These are phyloP conservation scores for Aechmea fasciata DNA, from an alignment of 176 grass and related monocot genomes.

Conservation along the genomic window DNA sequence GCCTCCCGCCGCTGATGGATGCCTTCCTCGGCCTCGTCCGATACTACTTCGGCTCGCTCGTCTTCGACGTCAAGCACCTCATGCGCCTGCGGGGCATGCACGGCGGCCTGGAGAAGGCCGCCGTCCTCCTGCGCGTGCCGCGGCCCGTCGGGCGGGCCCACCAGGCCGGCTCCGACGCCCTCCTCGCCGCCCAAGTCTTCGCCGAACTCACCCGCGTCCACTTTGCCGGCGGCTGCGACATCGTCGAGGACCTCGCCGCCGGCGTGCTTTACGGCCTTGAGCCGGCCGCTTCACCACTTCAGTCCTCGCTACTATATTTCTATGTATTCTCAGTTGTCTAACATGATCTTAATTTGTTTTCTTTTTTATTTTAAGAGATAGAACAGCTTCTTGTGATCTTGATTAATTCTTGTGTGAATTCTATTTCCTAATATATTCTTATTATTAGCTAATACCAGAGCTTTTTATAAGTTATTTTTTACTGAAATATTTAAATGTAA, in stretches of 20 bases:
- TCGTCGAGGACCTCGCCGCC: slow-evolving; percentile 31
- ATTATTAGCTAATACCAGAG: no score
- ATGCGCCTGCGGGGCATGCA: slow-evolving; percentile 31
- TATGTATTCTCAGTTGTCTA: no score
- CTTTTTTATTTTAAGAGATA: no score
- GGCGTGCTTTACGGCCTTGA: slow-evolving; percentile 58
- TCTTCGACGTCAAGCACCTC: slow-evolving; percentile 80
- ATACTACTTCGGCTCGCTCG: slow-evolving; percentile 45
- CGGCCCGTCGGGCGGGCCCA: slow-evolving; percentile 45
- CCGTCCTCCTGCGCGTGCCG: slow-evolving; percentile 31
- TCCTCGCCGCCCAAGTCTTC: slow-evolving; percentile 69
- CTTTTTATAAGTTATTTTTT: no score
- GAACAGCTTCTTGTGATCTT: no score
- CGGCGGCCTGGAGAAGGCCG: slow-evolving; percentile 54
- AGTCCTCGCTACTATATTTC: no score
- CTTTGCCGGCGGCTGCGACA: slow-evolving; percentile 26
- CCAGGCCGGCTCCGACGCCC: slow-evolving; percentile 71
- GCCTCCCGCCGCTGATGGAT: slow-evolving; percentile 24
- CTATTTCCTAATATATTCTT: no score
- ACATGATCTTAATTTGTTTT: no score
- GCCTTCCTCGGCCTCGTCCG: slow-evolving; percentile 48
- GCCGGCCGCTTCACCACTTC: no score
- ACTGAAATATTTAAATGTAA: no score
- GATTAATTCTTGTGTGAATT: no score
- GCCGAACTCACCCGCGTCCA: slow-evolving; percentile 36